Percentiles rank a stretch among this genome's conserved stretches.
Evolutionary conservation across 108 stramenopile species (phyloP).

Genomic region (Skeletonema grethae): DNA sequence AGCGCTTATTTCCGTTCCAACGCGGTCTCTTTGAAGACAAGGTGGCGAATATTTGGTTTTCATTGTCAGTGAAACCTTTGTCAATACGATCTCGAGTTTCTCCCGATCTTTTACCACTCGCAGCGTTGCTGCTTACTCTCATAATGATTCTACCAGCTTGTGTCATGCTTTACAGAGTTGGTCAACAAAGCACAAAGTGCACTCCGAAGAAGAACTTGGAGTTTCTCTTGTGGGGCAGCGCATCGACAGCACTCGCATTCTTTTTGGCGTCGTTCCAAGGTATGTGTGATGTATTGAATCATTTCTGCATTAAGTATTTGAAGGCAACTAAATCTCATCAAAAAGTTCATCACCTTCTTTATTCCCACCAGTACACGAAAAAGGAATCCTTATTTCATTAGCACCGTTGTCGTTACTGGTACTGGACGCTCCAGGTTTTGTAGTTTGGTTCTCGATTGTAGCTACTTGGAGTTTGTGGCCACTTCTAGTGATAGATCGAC

Average conservation of each 20-base stretch:
- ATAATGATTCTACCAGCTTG: constrained; percentile 60
- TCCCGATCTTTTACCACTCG: constrained; percentile 47
- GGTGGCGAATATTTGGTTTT: constrained; percentile 94
- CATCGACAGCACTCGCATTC: constrained; percentile 80
- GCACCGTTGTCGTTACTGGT: constrained; percentile 75
- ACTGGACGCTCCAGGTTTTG: constrained; percentile 55
- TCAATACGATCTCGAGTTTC: constrained; percentile 68
- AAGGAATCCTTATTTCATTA: constrained; percentile 85
- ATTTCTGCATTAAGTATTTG: constrained; percentile 51
- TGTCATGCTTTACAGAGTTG: constrained; percentile 39
- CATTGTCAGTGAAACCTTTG: constrained; percentile 65
- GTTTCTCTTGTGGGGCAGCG: constrained; percentile 55
- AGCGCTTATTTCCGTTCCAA: constrained; percentile 88
- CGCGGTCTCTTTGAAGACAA: constrained; percentile 97
- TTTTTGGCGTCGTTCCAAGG: constrained; percentile 67
- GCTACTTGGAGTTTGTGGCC: constrained; percentile 79
- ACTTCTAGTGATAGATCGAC: constrained; percentile 66
- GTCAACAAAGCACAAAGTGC: constrained; percentile 30
- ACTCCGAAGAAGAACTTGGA: constrained; percentile 36
- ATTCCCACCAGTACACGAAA: constrained; percentile 85
- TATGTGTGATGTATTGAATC: neutral
- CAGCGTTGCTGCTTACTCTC: constrained; percentile 57
- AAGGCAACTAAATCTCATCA: neutral
- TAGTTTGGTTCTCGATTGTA: constrained; percentile 69
- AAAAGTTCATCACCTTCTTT: neutral